These are phyloP conservation scores for Coemansia sp. DNA, from an alignment of 192 early-diverging fungal genomes.

Conservation along the genomic window DNA sequence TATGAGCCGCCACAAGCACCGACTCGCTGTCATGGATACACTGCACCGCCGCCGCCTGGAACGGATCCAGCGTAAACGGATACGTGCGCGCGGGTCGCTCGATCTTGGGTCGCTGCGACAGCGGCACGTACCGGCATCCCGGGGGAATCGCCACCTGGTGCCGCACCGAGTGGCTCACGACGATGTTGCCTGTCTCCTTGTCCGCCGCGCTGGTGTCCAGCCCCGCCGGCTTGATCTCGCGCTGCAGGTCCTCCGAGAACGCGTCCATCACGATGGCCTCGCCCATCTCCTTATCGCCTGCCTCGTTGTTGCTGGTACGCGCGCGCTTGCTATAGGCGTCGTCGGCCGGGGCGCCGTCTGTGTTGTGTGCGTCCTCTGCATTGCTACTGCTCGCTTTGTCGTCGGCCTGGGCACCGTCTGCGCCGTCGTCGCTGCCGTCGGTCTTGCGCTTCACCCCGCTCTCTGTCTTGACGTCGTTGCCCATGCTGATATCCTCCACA, in stretches of 20 bases:
- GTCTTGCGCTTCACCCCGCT: too few relatives aligned
- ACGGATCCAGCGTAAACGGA: constrained; percentile 92
- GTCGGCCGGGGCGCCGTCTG: too few relatives aligned
- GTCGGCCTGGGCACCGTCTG: too few relatives aligned
- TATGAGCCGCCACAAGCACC: constrained; percentile 94
- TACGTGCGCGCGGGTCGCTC: constrained; percentile 80
- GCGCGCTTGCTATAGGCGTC: constrained; percentile 26
- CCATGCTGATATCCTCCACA: too few relatives aligned
- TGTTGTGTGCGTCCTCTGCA: too few relatives aligned
- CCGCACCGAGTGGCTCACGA: constrained; percentile 64
- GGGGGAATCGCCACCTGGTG: constrained; percentile 94
- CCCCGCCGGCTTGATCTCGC: constrained; percentile 62
- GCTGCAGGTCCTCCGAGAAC: constrained; percentile 66
- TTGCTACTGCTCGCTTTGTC: too few relatives aligned
- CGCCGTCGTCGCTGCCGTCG: too few relatives aligned
- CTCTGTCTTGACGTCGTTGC: too few relatives aligned
- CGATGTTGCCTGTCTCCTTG: constrained; percentile 51
- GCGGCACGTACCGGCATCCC: constrained; percentile 79
- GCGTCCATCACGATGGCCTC: constrained; percentile 61
- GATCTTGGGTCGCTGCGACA: constrained; percentile 80
- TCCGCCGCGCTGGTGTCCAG: constrained; percentile 53
- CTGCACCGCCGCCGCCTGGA: constrained; percentile 83
- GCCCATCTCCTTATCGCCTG: constrained; percentile 1
- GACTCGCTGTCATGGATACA: constrained; percentile 90
- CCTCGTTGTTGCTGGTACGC: constrained; percentile 13